Evolutionary conservation across 768 basidiomycete species (phyloP), one percentile per base, ranked within the genome.

Genomic region (Lentinula raphanica): DNA sequence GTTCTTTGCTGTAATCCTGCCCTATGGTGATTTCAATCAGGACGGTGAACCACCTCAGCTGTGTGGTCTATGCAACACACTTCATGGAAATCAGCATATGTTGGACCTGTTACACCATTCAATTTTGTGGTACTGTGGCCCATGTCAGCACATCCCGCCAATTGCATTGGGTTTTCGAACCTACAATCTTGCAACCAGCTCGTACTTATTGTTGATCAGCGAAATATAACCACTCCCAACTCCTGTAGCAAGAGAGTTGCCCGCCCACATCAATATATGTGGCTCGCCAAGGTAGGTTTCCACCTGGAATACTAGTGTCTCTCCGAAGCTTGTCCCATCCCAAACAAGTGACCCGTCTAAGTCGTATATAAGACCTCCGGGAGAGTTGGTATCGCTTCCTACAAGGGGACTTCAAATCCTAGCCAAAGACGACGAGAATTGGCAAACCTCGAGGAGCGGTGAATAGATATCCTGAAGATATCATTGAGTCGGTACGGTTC

Each of bases 281-380:
- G 53, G 53, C 42, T 54, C 39, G 2, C 53, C 53, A 12, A 54
- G 53, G 21, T 54, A 54, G 23, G 38, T 54, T 44, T 54, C 38
- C 7, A 40, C 15, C 21, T 39, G 40, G 21, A 54, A 54, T 17
- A 44, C 23, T 3, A 54, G 21, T 44, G 53, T 54, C 31, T 54
- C 53, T 28, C 53, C 53, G 29, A 40, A 39, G n/a, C 19, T 39
- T 39, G 53, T 40, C 42, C 53, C 53, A 54, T 54, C 53, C 53
- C 53, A 54, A 19, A 54, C 53, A 39, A 54, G 40, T 9, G 21
- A 29, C n/a, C 53, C 53, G 15, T 39, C 28, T 17, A 40, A 27
- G 35, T 54, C 53, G 32, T 27, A 54, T 25, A 54, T 54, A 19
- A 44, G 38, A 28, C 38, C 25, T 27, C 53, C 53, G n/a, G 53